Conservation (phyloP, 352 stramenopile species). For the Phytophthora pseudosyringae region DNA sequence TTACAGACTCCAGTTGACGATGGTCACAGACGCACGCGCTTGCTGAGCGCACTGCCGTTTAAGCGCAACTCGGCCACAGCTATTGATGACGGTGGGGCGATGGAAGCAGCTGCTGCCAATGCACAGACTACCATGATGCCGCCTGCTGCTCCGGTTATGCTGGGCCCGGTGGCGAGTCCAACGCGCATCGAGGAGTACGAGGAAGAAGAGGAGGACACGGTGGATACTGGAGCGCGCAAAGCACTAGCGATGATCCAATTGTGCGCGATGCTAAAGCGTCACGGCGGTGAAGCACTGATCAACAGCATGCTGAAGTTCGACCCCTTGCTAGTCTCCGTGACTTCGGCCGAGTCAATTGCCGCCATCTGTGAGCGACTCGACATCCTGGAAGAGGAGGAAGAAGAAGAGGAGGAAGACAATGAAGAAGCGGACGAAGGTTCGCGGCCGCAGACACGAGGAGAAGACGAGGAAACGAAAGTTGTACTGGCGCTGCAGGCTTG, state of each 20-base stretch:
- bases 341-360: constrained; percentile 42
- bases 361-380: constrained; percentile 43
- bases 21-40: constrained; percentile 11
- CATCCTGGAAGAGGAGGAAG: constrained; percentile 34
- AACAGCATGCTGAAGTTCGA: constrained; percentile 71
- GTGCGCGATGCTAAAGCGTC: constrained; percentile 49
- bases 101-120: neutral
- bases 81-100: neutral
- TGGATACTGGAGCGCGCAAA: constrained; percentile 1
- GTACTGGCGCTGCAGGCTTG: constrained; percentile 68
- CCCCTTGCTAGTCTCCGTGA: constrained; percentile 48
- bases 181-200: constrained; percentile 14
- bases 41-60: constrained; percentile 25
- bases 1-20: neutral
- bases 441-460: constrained; percentile 19
- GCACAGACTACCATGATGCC: constrained; percentile 6
- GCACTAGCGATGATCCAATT: constrained; percentile 49
- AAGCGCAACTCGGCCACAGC: constrained; percentile 8
- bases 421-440: constrained; percentile 10
- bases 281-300: constrained; percentile 50
- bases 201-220: constrained; percentile 7
- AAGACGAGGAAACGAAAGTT: constrained; percentile 31
- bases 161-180: neutral
- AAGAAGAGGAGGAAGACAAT: constrained; percentile 33
- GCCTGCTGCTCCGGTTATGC: constrained; percentile 21